Base-by-base conservation (phyloP, 1,284 basidiomycete species). In the Irpex sp. region DNA sequence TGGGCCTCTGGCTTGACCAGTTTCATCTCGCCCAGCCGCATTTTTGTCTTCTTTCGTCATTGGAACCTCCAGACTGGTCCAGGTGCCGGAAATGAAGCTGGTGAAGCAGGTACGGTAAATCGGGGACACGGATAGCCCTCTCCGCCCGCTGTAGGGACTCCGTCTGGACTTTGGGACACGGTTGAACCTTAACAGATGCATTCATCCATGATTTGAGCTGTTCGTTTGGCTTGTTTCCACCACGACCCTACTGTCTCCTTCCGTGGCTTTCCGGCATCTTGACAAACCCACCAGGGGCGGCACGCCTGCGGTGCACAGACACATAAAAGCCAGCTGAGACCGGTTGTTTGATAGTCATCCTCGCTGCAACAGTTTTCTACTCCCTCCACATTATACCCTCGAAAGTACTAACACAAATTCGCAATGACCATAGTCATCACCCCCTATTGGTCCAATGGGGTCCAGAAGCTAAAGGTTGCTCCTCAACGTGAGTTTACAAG, bases 371-470 rank as follows among this genome's bases (percentile, higher is more conserved):
- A 31, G 21, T 26, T 55, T 53, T 37, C 49, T n/a, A 9, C 15
- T n/a, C 37, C 54, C 55, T 61, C 31, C 7, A 13, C 50, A 67
- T 55, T 13, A 4, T 8, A 19, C 53, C 53, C 21, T 55, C 31
- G 8, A 55, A 1, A 51, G 21, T 43, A 55, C 53, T 55, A 21
- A 55, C 53, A 31, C 19, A 31, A 43, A 15, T 43, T 50, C 11
- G 11, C 49, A 58, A 88, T 89, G 86, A 87, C 88, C 17, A 79
- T 87, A 72, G 77, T 88, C 64, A 82, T 90, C 65, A 88, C 83
- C 33, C 88, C 88, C 9, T 88, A 87, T 77, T 87, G 82, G 83
- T 80, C 81, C 62, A 82, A 87, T 70, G 85, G 86, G 57, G 78
- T 84, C 60, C 88, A 90, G 69, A 89, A 83, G 72, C 81, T 92